Percentiles rank a stretch among this genome's conserved stretches.
phyloP scores from a whole-genome alignment of 495 filamentous ascomycete genomes.

The Penicillium bovifimosum region DNA sequence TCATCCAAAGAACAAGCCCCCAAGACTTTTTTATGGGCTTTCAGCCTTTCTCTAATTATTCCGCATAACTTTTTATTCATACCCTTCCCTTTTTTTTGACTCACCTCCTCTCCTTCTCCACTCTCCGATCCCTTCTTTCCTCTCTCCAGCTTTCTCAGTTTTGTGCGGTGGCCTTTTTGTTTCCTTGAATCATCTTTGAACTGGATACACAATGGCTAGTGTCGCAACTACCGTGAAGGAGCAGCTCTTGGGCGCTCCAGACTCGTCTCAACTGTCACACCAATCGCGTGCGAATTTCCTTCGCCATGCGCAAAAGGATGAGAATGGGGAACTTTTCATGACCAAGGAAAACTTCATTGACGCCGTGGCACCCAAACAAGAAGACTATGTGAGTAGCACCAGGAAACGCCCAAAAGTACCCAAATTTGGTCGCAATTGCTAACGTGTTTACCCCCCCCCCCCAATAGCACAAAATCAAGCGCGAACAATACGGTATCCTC shows the following conservation, averaged over 20 bases:
- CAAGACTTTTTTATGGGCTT: not conserved
- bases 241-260: conserved; percentile 61
- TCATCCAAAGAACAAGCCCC: not conserved
- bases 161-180: conserved; percentile 8
- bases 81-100: conserved; percentile 20
- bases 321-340: conserved; percentile 75
- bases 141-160: conserved; percentile 10
- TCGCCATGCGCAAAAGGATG: conserved; percentile 69
- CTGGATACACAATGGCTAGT: conserved; percentile 39
- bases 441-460: conserved; percentile 11
- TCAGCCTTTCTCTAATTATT: not conserved
- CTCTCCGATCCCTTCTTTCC: conserved; percentile 13
- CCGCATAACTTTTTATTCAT: conserved; percentile 8
- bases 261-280: conserved; percentile 58
- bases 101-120: conserved; percentile 22
- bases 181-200: conserved; percentile 1
- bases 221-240: conserved; percentile 73
- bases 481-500: conserved; percentile 88
- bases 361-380: conserved; percentile 78
- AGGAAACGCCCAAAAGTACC: not conserved
- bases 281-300: conserved; percentile 69
- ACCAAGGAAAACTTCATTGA: conserved; percentile 78
- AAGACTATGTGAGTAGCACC: conserved; percentile 77
- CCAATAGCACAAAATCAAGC: conserved; percentile 87
- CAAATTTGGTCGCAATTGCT: not conserved